Base-by-base conservation (phyloP, 2,329 filamentous ascomycete species). In the Colletotrichum euphorbiae region DNA sequence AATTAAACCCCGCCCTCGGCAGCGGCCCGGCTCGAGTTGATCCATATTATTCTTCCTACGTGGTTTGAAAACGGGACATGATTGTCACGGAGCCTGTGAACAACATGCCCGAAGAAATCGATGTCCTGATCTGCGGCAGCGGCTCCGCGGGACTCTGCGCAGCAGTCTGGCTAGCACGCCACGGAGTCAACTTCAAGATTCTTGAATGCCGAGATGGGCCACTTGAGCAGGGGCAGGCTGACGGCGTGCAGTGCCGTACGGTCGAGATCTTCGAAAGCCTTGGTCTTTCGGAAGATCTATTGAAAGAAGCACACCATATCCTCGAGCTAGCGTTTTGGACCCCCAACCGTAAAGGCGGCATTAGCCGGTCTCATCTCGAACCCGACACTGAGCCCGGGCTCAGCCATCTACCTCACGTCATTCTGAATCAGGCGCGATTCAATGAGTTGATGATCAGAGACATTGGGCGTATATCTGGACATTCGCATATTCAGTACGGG, bases 191-290 rank as follows among this genome's bases (percentile, higher is more conserved):
- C 21, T 75, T 80, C 3, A 78, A 81, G 17, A 79, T 83, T 42
- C 74, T 84, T n/a, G 82, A 84, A 55, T 21, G 48, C 3, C 61
- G 66, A 6, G 54, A 59, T 8, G 66, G 61, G 7, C 46, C 62
- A 15, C 61, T 68, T 11, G 28, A 55, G 42, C 66, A 66, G 8
- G 89, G 89, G 3, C 87, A 91, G 75, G 90, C 89, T 13, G 89
- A 92, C 68, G 87, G 87, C 2, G 85, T 89, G 17, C 86, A 89
- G 75, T 86, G 84, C 63, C 85, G 87, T 2, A 88, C 87, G 0
- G 86, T 89, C 13, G 88, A 90, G 74, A 83, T 90, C 21, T 88
- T 89, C 57, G 87, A 90, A 72, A 86, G 84, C 50, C 87, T 89
- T 36, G 85, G 82, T 1, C 80, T 90, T 3, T 80, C 82, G 2